Evolutionary conservation across 2,329 filamentous ascomycete species (phyloP).

Genomic region (Stachybotrys echinatus): DNA sequence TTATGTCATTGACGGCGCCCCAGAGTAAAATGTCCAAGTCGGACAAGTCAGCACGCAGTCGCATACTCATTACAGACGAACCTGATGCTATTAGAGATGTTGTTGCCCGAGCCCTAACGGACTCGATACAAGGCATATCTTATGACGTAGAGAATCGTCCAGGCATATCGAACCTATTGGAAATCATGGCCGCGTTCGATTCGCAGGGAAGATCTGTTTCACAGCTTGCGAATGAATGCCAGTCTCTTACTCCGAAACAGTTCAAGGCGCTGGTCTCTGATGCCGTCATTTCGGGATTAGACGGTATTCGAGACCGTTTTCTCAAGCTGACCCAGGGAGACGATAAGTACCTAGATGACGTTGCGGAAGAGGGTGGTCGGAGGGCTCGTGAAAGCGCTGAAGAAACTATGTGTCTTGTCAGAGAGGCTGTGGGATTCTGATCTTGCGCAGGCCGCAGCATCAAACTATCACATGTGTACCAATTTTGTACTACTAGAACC

Average conservation of each 20-base stretch:
- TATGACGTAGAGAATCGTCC: slow-evolving; percentile 69
- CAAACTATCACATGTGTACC: too few relatives aligned
- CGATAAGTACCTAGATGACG: slow-evolving; percentile 48
- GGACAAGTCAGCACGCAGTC: slow-evolving; percentile 61
- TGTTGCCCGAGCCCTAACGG: slow-evolving; percentile 70
- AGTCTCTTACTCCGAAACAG: slow-evolving; percentile 27
- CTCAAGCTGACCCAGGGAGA: slow-evolving; percentile 40
- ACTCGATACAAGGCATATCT: slow-evolving; percentile 59
- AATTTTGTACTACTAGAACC: too few relatives aligned
- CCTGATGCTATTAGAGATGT: slow-evolving; percentile 61
- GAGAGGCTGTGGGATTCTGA: slow-evolving; percentile 44
- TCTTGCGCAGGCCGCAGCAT: background rate
- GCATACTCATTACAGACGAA: slow-evolving; percentile 77
- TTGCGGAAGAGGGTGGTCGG: slow-evolving; percentile 52
- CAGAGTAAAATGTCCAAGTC: slow-evolving; percentile 93
- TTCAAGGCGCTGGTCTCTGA: slow-evolving; percentile 52
- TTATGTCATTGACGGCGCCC: slow-evolving; percentile 85
- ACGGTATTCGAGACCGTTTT: slow-evolving; percentile 52
- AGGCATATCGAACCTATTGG: slow-evolving; percentile 81
- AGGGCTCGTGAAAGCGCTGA: slow-evolving; percentile 59
- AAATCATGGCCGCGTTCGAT: slow-evolving; percentile 70
- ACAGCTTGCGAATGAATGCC: slow-evolving; percentile 33
- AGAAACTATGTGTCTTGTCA: slow-evolving; percentile 50
- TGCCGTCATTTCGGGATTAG: slow-evolving; percentile 47
- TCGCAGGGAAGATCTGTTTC: slow-evolving; percentile 28